Base-by-base conservation (phyloP, 345 rosid species). In the Conringia planisiliqua region DNA sequence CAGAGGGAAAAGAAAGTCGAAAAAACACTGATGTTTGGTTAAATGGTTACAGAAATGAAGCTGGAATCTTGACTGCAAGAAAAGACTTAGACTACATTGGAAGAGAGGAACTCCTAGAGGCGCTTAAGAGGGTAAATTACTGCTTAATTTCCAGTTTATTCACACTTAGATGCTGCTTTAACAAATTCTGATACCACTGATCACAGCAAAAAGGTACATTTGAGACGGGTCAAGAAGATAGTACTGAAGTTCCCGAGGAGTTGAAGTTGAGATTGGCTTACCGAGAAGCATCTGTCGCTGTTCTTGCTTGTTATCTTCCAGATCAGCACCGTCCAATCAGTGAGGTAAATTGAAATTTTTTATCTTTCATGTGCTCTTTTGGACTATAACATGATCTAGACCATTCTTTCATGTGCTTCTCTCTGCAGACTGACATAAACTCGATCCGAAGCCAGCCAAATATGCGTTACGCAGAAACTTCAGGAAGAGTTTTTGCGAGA, bases 11-110 rank as follows among this genome's bases (percentile, higher is more conserved):
- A 32, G 24, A 14, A 22, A 4, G 5, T 24, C 3, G 3, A 32
- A 32, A 36, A 44, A 58, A 24, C 55, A 40, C 81, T 85, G 62
- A 85, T 71, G 22, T 67, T 78, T 77, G 70, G 50, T 58, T 64
- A 72, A 56, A 46, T 63, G 66, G 38, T 62, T 29, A 38, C 83
- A 94, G 97, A 85, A 94, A 91, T 78, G 98, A 94, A 84, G 97
- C 98, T 71, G 98, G 95, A 82, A 94, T 94, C 76, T 87, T 91
- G 86, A 91, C 96, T 72, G 97, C 98, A 40, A 86, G 98, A 80
- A 90, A 94, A 80, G 98, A 94, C 81, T 82, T 85, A 58, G 96
- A 90, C 74, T 83, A 78, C 81, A 94, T 94, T 71, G 98, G 96
- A 60, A 85, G 82, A 38, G 96, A 91, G 65, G 97, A 94, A 81